Base-by-base conservation (phyloP, 768 basidiomycete species). In the Pisolithus orientalis region DNA sequence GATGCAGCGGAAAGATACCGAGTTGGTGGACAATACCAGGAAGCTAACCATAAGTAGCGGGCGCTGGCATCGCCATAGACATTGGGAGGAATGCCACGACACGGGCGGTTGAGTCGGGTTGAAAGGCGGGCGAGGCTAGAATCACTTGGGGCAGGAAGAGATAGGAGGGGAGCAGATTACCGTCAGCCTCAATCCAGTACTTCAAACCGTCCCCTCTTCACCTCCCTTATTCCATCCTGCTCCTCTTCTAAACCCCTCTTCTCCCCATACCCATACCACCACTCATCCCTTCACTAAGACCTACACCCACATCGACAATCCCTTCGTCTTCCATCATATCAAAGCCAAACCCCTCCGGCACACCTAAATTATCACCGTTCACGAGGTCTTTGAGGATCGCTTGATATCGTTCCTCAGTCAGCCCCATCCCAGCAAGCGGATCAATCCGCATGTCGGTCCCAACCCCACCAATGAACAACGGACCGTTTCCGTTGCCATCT, bases 401-500 rank as follows among this genome's bases (percentile, higher is more conserved):
- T 50, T 79, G 79, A 70, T 94, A 96, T 67, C 93, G 89, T 63
- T 94, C 90, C 60, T 94, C 91, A 14, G 85, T 81, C 50, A 94
- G 78, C 92, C 93, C 82, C 94, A 87, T 14, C 84, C 84, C 87
- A 14, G 85, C 87, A 39, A 96, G 75, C 6, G 90, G 90, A 68
- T 95, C 93, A 58, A 90, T 80, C 52, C 81, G 72, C 31, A 75
- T 75, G 28, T 85, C 80, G 50, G 75, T 34, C 11, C 34, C 34
- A 34, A 34, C 34, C 24, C 43, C 72, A 32, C 77, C 77, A 31
- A 32, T 10, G 31, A 46, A 29, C 3, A 29, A 29, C 28, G 28
- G 28, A 29, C 28, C 28, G 7, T 7, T 29, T 5, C 17, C 39
- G 42, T 44, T 16, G 5, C 17, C 14, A 10, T 44, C 21, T 3